Evolutionary conservation across 169 alveolate genomes (phyloP).

Genomic region (Plasmodium adleri): DNA sequence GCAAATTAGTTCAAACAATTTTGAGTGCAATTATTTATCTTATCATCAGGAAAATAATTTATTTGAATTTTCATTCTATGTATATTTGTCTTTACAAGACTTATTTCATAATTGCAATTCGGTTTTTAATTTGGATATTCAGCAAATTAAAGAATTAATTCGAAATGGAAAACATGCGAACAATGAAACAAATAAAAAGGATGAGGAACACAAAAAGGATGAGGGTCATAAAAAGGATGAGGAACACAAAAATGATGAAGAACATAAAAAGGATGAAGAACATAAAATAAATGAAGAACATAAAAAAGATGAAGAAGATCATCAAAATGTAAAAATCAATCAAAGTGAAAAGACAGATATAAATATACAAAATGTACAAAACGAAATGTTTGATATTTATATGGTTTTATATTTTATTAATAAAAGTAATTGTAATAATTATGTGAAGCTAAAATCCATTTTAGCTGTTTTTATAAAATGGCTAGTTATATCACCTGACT

Average conservation of each 20-base stretch:
- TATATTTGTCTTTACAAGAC: conserved; percentile 48
- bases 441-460: conserved; percentile 18
- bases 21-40: conserved; percentile 23
- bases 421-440: conserved; percentile 24
- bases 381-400: conserved; percentile 19
- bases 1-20: conserved; percentile 3
- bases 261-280: no score
- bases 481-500: conserved; percentile 22
- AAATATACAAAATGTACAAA: conserved; percentile 12
- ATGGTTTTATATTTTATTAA: conserved; percentile 18
- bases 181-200: no score
- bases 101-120: not conserved
- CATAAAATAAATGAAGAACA: no score
- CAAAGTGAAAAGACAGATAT: no score
- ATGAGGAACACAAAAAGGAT: no score
- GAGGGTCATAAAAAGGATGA: no score
- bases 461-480: conserved; percentile 24
- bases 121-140: conserved; percentile 1
- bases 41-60: conserved; percentile 29
- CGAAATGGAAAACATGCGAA: no score
- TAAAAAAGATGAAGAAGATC: no score
- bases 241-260: no score
- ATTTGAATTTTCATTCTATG: conserved; percentile 45
- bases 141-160: conserved; percentile 24
- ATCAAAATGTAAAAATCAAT: no score